These are phyloP conservation scores for Penicillium sp. DNA, from an alignment of 2,329 filamentous ascomycete species.

Conservation along the genomic window DNA sequence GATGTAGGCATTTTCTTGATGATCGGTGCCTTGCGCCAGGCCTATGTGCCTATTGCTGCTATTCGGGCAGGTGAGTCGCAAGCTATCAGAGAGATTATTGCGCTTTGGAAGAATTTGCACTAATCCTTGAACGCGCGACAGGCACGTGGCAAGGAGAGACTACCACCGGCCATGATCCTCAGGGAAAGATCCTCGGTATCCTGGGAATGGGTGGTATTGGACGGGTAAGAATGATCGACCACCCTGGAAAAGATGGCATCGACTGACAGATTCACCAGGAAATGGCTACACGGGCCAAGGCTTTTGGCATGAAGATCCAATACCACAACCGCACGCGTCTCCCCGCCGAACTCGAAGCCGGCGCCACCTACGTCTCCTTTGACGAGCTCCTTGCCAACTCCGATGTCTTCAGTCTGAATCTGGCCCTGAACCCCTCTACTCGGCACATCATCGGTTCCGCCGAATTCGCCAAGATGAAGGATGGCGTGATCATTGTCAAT, in stretches of 20 bases:
- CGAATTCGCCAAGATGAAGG: conserved; percentile 52
- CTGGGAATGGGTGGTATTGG: conserved; percentile 55
- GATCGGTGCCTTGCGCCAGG: conserved; percentile 52
- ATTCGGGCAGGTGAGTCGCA: conserved; percentile 44
- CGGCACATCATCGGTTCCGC: conserved; percentile 51
- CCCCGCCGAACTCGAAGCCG: conserved; percentile 45
- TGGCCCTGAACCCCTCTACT: conserved; percentile 50
- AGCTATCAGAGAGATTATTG: not conserved
- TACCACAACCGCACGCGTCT: conserved; percentile 53
- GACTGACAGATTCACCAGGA: conserved; percentile 37
- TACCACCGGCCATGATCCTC: conserved; percentile 50
- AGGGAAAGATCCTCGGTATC: conserved; percentile 51
- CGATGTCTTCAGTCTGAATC: conserved; percentile 53
- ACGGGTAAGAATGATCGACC: conserved; percentile 37
- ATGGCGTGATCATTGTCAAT: conserved; percentile 50
- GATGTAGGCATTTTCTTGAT: conserved; percentile 54
- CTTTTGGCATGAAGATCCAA: conserved; percentile 53
- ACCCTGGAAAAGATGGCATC: not conserved
- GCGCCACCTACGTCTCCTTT: conserved; percentile 51
- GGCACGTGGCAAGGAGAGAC: conserved; percentile 49
- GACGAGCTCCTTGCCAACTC: conserved; percentile 51
- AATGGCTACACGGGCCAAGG: conserved; percentile 50
- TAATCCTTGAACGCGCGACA: conserved; percentile 15
- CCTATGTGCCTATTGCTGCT: conserved; percentile 46
- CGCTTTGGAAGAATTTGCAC: not conserved